These are phyloP conservation scores for Fragaria nilgerrensis DNA, from an alignment of 306 rosid species.

Conservation along the genomic window DNA sequence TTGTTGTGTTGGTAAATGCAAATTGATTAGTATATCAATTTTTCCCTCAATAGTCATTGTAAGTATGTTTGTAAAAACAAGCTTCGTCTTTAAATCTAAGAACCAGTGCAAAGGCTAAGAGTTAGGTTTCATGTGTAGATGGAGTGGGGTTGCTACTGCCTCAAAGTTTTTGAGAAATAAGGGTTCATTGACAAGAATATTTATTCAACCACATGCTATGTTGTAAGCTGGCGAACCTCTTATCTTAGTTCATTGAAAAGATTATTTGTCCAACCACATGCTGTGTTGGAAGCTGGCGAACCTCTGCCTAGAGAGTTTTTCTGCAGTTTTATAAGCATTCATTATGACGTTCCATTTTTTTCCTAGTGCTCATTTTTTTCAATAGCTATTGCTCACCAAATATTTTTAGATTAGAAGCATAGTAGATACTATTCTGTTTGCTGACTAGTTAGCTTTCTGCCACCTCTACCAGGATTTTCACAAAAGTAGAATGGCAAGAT, in stretches of 20 bases:
- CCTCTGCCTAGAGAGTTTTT: background rate
- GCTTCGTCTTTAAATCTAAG: background rate
- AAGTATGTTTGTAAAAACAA: background rate
- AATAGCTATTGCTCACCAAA: background rate
- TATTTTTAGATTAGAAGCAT: background rate
- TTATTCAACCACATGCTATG: no score
- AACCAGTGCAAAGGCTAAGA: background rate
- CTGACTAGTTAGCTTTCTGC: constrained; percentile 5
- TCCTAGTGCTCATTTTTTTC: background rate
- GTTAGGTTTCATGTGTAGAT: background rate
- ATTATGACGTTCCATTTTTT: background rate
- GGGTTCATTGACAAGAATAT: background rate
- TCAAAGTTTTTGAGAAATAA: background rate
- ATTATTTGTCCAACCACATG: background rate
- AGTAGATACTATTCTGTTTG: background rate
- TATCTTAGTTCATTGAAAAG: background rate
- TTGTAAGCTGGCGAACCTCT: no score
- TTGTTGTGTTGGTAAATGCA: background rate
- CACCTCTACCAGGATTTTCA: constrained; percentile 56
- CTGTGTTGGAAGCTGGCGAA: background rate
- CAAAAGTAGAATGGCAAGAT: constrained; percentile 49
- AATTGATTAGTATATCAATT: background rate
- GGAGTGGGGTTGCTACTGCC: background rate
- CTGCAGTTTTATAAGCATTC: background rate
- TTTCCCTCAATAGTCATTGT: background rate